Conservation (phyloP, 2,329 filamentous ascomycete species). For the Neonectria coccinea region DNA sequence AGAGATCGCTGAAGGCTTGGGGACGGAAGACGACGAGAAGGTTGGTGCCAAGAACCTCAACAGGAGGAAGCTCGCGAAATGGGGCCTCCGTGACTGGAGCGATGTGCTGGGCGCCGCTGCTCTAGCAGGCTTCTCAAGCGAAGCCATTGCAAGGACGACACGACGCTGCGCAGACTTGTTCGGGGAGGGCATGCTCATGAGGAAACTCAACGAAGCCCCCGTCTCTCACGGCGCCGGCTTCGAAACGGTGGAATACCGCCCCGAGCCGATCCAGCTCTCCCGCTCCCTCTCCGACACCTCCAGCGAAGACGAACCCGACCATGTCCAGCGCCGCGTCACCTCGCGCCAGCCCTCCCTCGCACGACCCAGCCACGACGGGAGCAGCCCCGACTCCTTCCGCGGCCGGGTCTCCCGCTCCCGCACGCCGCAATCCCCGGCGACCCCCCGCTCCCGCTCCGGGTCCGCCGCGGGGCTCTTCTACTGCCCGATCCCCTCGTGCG, state of each 20-base stretch:
- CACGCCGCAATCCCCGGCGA: slow-evolving; percentile 34
- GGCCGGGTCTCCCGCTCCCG: slow-evolving; percentile 35
- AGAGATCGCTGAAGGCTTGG: slow-evolving; percentile 31
- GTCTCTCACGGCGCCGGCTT: slow-evolving; percentile 40
- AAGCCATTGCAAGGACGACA: slow-evolving; percentile 75
- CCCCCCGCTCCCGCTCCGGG: slow-evolving; percentile 44
- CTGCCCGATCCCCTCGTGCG: slow-evolving; percentile 54
- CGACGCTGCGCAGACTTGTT: slow-evolving; percentile 83
- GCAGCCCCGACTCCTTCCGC: slow-evolving; percentile 40
- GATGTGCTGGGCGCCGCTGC: slow-evolving; percentile 85
- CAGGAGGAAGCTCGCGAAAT: slow-evolving; percentile 48
- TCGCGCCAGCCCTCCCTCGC: slow-evolving; percentile 49
- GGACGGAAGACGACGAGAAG: slow-evolving; percentile 34
- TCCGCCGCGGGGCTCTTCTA: slow-evolving; percentile 50
- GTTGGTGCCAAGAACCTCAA: slow-evolving; percentile 36
- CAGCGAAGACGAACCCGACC: slow-evolving; percentile 42
- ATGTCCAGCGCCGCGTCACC: slow-evolving; percentile 46
- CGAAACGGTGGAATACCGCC: slow-evolving; percentile 47
- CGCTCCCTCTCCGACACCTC: slow-evolving; percentile 41
- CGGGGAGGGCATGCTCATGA: slow-evolving; percentile 75
- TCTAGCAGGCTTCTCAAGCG: slow-evolving; percentile 74
- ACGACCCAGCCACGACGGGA: slow-evolving; percentile 39
- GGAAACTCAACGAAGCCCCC: slow-evolving; percentile 60
- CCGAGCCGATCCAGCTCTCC: slow-evolving; percentile 43
- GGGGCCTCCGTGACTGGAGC: slow-evolving; percentile 79